Percentiles rank a stretch among this genome's conserved stretches.
Conservation (phyloP, 2,329 filamentous ascomycete species). For the Colletotrichum horii region DNA sequence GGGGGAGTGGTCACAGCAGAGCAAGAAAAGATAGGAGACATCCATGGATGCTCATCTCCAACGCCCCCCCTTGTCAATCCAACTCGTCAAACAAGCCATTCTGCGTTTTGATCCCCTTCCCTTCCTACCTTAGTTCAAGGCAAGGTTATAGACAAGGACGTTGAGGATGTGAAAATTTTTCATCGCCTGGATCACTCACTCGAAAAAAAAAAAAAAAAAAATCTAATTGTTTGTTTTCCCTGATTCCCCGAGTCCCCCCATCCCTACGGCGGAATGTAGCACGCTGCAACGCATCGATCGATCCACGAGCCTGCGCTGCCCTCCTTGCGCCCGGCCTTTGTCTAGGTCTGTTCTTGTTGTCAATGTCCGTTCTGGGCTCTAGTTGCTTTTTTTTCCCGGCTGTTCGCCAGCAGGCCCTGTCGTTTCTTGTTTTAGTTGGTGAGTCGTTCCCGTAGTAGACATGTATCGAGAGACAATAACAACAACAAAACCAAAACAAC, state of each 20-base stretch:
- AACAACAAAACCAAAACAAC: constrained; percentile 3
- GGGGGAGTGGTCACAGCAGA: constrained; percentile 1
- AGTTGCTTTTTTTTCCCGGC: neutral
- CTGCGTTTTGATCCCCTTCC: constrained; percentile 6
- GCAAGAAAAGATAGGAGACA: neutral
- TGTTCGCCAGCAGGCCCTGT: neutral
- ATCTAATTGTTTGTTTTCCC: neutral
- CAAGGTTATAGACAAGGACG: neutral
- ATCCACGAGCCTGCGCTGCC: neutral
- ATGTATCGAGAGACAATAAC: constrained; percentile 7
- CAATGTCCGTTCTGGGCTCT: neutral
- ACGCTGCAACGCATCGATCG: constrained; percentile 4
- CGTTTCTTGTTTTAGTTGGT: neutral
- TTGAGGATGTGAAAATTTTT: neutral
- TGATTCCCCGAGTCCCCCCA: neutral
- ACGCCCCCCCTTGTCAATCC: neutral
- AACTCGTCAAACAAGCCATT: constrained; percentile 9
- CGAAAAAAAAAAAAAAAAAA: too few species aligned
- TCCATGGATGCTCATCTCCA: neutral
- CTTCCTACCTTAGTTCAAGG: neutral
- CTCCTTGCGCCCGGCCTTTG: constrained; percentile 1
- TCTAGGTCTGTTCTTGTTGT: constrained; percentile 3
- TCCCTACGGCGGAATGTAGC: neutral
- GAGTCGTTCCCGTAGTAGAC: neutral
- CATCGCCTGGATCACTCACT: neutral